Evolutionary conservation across 2,329 filamentous ascomycete species (phyloP).

Genomic region (Scytalidium lignicola): DNA sequence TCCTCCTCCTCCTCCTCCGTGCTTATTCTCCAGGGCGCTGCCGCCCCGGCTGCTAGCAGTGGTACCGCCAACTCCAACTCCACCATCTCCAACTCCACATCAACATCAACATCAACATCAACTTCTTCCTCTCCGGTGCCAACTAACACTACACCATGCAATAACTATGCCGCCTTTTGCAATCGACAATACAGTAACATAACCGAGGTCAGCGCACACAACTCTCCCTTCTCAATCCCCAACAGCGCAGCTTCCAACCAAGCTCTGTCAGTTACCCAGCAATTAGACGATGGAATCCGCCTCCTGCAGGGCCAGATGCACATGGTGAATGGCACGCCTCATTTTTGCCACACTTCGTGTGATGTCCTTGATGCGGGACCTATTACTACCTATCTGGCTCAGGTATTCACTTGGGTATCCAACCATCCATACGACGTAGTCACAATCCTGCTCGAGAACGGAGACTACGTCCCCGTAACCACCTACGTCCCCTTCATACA

Average conservation of each 20-base stretch:
- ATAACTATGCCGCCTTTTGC: constrained; percentile 74
- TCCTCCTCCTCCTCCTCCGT: constrained; percentile 32
- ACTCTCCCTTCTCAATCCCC: constrained; percentile 68
- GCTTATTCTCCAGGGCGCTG: constrained; percentile 30
- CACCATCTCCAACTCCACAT: constrained; percentile 42
- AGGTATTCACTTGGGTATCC: constrained; percentile 68
- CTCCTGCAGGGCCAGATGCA: constrained; percentile 61
- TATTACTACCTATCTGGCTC: constrained; percentile 66
- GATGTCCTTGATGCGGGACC: constrained; percentile 76
- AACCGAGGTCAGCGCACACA: constrained; percentile 72
- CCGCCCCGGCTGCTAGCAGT: constrained; percentile 32
- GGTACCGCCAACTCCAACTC: constrained; percentile 43
- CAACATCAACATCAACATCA: no score
- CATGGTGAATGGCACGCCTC: constrained; percentile 54
- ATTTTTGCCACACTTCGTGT: constrained; percentile 84
- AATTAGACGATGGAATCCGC: constrained; percentile 72
- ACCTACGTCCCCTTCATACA: constrained; percentile 66
- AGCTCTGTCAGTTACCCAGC: constrained; percentile 57
- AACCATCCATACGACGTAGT: constrained; percentile 80
- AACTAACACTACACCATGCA: constrained; percentile 74
- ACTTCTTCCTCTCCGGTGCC: constrained; percentile 39
- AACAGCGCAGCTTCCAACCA: constrained; percentile 77
- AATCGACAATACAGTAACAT: constrained; percentile 73
- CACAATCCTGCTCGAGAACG: constrained; percentile 81
- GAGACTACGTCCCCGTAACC: constrained; percentile 60